Conservation (phyloP, 176 grass and related monocot species). For the Ensete ventricosum region DNA sequence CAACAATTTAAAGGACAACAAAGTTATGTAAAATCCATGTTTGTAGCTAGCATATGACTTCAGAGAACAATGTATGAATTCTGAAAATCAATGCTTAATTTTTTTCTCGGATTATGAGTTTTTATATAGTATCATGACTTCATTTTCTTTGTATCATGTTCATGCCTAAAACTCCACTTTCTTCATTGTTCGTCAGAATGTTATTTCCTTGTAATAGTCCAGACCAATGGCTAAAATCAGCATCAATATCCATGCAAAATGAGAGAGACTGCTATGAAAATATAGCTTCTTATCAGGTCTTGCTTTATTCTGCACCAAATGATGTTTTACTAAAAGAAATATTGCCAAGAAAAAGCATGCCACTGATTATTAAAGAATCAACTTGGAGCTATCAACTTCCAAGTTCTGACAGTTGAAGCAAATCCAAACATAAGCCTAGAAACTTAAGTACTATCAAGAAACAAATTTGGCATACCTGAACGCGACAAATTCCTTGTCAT, state of each 20-base stretch:
- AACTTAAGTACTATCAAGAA: not conserved
- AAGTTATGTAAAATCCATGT: not conserved
- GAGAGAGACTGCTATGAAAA: not conserved
- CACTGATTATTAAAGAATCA: too few species aligned
- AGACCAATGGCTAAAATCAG: not conserved
- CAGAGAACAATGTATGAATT: not conserved
- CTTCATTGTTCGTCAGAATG: not conserved
- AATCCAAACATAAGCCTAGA: conserved; percentile 1
- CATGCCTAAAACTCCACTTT: not conserved
- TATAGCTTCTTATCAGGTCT: not conserved
- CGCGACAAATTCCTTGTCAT: conserved; percentile 27
- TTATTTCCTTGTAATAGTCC: not conserved
- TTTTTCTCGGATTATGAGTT: not conserved
- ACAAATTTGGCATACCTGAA: conserved; percentile 39
- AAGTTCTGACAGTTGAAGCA: not conserved
- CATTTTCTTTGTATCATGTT: not conserved
- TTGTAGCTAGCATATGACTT: not conserved
- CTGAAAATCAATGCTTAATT: not conserved
- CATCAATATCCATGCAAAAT: not conserved
- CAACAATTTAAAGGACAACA: not conserved
- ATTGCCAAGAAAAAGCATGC: not conserved
- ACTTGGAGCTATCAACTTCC: not conserved
- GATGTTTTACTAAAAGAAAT: not conserved
- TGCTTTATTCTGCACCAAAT: not conserved
- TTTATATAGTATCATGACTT: not conserved